phyloP scores from a whole-genome alignment of 768 basidiomycete genomes.

The Phaffia tasmanica region DNA sequence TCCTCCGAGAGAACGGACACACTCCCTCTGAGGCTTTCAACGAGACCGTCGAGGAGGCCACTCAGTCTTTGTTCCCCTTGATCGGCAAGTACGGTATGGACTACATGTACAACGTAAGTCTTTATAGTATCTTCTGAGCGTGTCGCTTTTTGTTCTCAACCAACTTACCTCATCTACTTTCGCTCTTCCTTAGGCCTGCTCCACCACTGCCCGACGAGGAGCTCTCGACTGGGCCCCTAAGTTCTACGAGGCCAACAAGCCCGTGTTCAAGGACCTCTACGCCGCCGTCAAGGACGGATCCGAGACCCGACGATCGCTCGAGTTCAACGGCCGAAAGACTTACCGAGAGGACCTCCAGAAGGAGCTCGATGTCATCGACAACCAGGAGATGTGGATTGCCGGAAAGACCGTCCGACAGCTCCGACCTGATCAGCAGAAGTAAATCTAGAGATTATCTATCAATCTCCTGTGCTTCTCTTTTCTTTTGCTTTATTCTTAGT shows the following conservation, averaged over 20 bases:
- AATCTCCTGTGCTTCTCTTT: no score
- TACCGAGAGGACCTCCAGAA: slow-evolving; percentile 86
- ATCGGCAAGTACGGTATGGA: slow-evolving; percentile 94
- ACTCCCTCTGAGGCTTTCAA: slow-evolving; percentile 98
- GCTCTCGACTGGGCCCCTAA: slow-evolving; percentile 96
- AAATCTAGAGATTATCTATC: no score
- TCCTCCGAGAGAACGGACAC: slow-evolving; percentile 92
- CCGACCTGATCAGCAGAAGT: slow-evolving; percentile 23
- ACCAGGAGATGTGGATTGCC: slow-evolving; percentile 98
- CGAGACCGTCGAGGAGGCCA: slow-evolving; percentile 99
- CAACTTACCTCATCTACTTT: background rate
- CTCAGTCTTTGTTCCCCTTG: slow-evolving; percentile 92
- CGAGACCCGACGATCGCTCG: slow-evolving; percentile 92
- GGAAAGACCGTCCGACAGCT: slow-evolving; percentile 75
- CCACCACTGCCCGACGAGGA: slow-evolving; percentile 95
- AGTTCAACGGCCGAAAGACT: slow-evolving; percentile 83
- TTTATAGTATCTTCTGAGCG: background rate
- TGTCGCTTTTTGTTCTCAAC: background rate
- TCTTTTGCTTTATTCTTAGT: no score
- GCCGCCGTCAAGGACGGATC: slow-evolving; percentile 87
- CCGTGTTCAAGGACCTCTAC: slow-evolving; percentile 90
- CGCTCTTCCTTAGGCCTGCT: slow-evolving; percentile 53
- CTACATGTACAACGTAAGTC: slow-evolving; percentile 74
- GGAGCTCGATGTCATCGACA: slow-evolving; percentile 74
- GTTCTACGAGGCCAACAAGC: slow-evolving; percentile 85